A percentile compares a stretch with the other conserved stretches of the same genome.
Evolutionary conservation across 352 stramenopile genomes (phyloP).

Genomic region (Phytophthora uliginosa): DNA sequence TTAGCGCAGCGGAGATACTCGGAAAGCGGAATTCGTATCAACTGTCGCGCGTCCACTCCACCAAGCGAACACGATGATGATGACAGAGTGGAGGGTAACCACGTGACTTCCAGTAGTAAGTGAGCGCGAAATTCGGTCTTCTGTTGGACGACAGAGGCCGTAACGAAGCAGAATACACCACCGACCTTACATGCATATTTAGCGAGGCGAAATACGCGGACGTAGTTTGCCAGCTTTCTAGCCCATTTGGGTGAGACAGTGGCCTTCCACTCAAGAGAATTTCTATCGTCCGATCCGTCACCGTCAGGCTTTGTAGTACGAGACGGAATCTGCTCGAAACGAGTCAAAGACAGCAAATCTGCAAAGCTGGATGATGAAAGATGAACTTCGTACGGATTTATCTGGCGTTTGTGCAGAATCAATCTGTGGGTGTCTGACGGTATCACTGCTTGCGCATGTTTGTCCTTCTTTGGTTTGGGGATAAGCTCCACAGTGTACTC

Average conservation of each 20-base stretch:
- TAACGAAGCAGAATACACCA: constrained; percentile 47
- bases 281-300: not conserved
- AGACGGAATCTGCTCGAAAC: constrained; percentile 19
- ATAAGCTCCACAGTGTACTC: constrained; percentile 40
- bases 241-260: constrained; percentile 45
- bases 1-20: constrained; percentile 55
- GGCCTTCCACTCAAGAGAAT: constrained; percentile 22
- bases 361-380: constrained; percentile 55
- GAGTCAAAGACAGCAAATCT: constrained; percentile 50
- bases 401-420: constrained; percentile 46
- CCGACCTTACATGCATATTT: constrained; percentile 54
- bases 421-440: not conserved
- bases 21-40: constrained; percentile 50
- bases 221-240: constrained; percentile 49
- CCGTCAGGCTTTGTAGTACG: not conserved
- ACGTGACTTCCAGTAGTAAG: constrained; percentile 56
- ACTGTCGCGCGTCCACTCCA: constrained; percentile 34
- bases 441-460: not conserved
- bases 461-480: constrained; percentile 16
- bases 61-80: constrained; percentile 9
- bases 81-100: constrained; percentile 9
- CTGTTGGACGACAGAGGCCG: constrained; percentile 61
- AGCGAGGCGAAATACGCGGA: constrained; percentile 55
- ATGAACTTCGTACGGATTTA: constrained; percentile 62
- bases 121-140: constrained; percentile 69